Base-by-base conservation (phyloP, 345 rosid genomes). In the Syzygium aromaticum region DNA sequence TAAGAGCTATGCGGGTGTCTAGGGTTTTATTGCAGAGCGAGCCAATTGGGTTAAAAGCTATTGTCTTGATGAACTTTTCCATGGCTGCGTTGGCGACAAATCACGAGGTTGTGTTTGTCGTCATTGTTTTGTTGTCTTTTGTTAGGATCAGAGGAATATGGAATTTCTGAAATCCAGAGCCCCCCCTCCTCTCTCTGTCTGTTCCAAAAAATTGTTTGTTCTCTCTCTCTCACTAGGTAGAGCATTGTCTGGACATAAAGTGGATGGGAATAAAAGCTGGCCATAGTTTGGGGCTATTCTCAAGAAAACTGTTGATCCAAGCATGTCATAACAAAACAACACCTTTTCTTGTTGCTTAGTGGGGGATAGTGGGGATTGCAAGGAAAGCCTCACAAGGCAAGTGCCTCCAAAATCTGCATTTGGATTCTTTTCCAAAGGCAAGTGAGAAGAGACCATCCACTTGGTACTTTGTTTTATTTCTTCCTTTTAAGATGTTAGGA, bases 141-240 rank as follows among this genome's bases (percentile, higher is more conserved):
- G 92, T 91, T 82, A 88, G 86, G 86, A 84, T 89, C 92, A 88
- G 89, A 90, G 89, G 94, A 92, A 94, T 89, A 91, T 89, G 92
- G 97, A 95, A 94, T 95, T 94, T 94, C 94, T 93, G 94, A 89
- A 88, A 89, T 84, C 53, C 93, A 92, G 88, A 84, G 90, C 87
- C 84, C 86, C 54, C 85, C 86, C 89, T 89, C 87, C 87, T 28
- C 63, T 33, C 40, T 51, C 25, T n/a, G 27, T 33, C 49, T 52
- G 82, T 73, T 87, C 87, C 30, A 54, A 43, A 38, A 85, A 38
- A 56, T 57, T 38, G 51, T 21, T 57, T 54, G 17, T 54, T 14
- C 43, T 51, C 82, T 84, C 63, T 86, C 84, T 28, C 73, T 53
- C 56, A 83, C 80, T 63, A 73, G 52, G 38, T 67, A 63, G 56